Evolutionary conservation across 257 asterid species (phyloP).

Genomic region (Forsythia suspensa): DNA sequence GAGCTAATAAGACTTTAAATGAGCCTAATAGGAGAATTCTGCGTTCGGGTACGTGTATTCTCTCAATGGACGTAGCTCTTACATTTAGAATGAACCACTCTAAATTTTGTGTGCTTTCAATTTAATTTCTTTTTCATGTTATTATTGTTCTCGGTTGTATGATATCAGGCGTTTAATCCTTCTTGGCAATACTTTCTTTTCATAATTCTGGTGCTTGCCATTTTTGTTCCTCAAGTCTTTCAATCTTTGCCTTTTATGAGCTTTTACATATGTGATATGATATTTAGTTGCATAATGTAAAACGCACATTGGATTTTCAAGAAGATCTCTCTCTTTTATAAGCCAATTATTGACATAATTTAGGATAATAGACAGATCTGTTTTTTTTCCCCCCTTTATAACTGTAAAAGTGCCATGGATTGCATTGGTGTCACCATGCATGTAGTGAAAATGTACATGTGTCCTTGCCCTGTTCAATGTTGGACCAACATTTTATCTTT

Average conservation of each 20-base stretch:
- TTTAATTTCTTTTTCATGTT: neutral
- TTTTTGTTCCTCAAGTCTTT: neutral
- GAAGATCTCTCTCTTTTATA: neutral
- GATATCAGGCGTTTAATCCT: neutral
- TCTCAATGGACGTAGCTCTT: neutral
- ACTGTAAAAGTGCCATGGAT: too few species aligned
- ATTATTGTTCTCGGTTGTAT: neutral
- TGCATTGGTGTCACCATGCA: too few species aligned
- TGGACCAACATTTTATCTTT: too few species aligned
- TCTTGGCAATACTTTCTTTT: neutral
- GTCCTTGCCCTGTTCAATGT: too few species aligned
- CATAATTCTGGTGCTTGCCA: neutral
- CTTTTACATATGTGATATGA: too few species aligned
- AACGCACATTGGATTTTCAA: neutral
- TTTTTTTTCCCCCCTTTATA: neutral
- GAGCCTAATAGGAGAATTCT: neutral
- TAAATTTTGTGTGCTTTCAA: neutral
- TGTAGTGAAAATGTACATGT: too few species aligned
- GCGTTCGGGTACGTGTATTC: neutral
- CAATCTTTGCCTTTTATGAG: neutral
- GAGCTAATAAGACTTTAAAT: neutral
- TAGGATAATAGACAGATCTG: neutral
- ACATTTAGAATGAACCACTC: neutral
- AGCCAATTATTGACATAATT: neutral
- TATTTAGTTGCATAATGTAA: neutral